Evolutionary conservation across 2,329 filamentous ascomycete species (phyloP).

Genomic region (Alternaria viburni): DNA sequence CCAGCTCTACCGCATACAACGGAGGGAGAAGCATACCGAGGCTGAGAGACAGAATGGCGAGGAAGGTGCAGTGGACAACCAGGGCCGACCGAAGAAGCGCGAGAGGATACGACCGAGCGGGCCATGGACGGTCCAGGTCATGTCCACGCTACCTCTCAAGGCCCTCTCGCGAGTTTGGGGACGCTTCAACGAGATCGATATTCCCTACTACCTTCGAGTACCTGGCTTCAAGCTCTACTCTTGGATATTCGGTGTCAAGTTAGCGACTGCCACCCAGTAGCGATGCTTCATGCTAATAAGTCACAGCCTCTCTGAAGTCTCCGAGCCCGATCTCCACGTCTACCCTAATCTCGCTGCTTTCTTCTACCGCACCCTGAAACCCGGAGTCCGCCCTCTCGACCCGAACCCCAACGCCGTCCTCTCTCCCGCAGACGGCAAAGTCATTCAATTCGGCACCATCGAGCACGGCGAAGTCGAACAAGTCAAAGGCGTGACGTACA

Average conservation of each 20-base stretch:
- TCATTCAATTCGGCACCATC: constrained; percentile 91
- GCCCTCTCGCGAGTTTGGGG: constrained; percentile 90
- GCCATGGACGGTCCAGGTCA: constrained; percentile 91
- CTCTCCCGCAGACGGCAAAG: constrained; percentile 86
- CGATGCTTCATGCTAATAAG: constrained; percentile 9
- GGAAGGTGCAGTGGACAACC: constrained; percentile 48
- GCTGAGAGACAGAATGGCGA: constrained; percentile 53
- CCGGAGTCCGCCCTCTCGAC: constrained; percentile 84
- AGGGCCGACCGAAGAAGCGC: constrained; percentile 58
- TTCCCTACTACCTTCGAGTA: constrained; percentile 85
- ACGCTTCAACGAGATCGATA: constrained; percentile 84
- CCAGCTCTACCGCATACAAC: constrained; percentile 79
- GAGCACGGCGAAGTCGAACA: constrained; percentile 95
- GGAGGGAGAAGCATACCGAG: constrained; percentile 54
- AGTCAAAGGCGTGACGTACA: constrained; percentile 98
- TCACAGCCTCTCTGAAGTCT: constrained; percentile 77
- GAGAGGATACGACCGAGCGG: constrained; percentile 78
- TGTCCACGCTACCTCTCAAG: constrained; percentile 91
- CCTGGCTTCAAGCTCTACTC: constrained; percentile 93
- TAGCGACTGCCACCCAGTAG: constrained; percentile 14
- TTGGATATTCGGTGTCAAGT: constrained; percentile 87
- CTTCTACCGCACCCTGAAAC: constrained; percentile 95
- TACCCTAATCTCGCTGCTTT: constrained; percentile 95
- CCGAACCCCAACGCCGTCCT: constrained; percentile 79
- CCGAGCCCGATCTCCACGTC: constrained; percentile 83